These are phyloP conservation scores for Aspergillus clavatus DNA, from an alignment of 2,329 filamentous ascomycete genomes.

Conservation along the genomic window DNA sequence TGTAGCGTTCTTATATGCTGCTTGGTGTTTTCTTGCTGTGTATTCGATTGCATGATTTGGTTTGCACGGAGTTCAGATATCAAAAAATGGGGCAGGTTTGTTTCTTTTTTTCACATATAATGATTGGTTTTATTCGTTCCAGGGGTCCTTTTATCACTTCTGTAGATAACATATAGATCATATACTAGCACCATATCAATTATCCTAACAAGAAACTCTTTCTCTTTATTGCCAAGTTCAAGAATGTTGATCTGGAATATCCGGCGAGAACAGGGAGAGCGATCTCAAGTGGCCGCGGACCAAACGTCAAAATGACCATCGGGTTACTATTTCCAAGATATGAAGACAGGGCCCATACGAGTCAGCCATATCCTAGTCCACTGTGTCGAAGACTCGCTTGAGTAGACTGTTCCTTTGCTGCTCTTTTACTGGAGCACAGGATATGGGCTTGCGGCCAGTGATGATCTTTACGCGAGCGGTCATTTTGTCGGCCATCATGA, in stretches of 20 bases:
- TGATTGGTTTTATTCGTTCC: background rate
- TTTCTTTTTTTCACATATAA: background rate
- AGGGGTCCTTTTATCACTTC: background rate
- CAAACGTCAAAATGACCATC: no score
- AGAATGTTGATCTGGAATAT: no score
- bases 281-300: no score
- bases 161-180: background rate
- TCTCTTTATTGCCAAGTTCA: no score
- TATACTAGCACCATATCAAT: background rate
- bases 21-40: slow-evolving; percentile 7
- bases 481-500: slow-evolving; percentile 25
- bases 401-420: slow-evolving; percentile 5
- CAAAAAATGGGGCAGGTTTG: background rate
- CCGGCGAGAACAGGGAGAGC: no score
- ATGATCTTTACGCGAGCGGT: slow-evolving; percentile 25
- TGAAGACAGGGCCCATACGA: background rate
- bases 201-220: no score
- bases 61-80: slow-evolving; percentile 11
- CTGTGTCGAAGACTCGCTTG: slow-evolving; percentile 3
- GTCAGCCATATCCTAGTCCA: background rate
- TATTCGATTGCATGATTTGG: slow-evolving; percentile 8
- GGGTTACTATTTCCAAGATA: no score
- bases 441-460: slow-evolving; percentile 27
- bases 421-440: slow-evolving; percentile 12
- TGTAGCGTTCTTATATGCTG: slow-evolving; percentile 46